Conservation (phyloP, 1,139 yeast genomes). For the Lodderomyces elongisporus region DNA sequence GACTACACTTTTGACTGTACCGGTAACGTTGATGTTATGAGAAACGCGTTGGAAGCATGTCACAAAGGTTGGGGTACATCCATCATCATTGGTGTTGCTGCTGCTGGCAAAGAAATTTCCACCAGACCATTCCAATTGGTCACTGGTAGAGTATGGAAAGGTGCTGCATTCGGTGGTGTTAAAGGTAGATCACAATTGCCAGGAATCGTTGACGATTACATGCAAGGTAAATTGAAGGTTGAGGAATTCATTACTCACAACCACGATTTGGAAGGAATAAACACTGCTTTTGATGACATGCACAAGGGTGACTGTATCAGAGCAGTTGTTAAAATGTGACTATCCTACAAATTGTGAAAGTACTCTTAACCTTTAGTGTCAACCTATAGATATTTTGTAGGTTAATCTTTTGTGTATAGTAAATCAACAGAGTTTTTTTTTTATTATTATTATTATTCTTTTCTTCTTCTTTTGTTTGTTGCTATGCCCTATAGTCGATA, state of each 20-base stretch:
- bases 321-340: slow-evolving; percentile 63
- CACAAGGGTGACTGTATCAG: slow-evolving; percentile 91
- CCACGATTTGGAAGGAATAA: slow-evolving; percentile 71
- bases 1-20: slow-evolving; percentile 97
- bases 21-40: slow-evolving; percentile 92
- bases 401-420: neutral
- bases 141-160: slow-evolving; percentile 98
- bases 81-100: slow-evolving; percentile 94
- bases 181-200: slow-evolving; percentile 97
- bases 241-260: slow-evolving; percentile 94
- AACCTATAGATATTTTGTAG: too few relatives aligned
- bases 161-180: slow-evolving; percentile 98
- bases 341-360: slow-evolving; percentile 7
- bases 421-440: neutral
- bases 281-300: slow-evolving; percentile 90
- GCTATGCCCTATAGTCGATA: too few relatives aligned
- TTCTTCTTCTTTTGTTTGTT: too few relatives aligned
- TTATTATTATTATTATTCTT: slow-evolving; percentile 2
- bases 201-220: slow-evolving; percentile 79
- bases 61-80: slow-evolving; percentile 99
- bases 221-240: slow-evolving; percentile 78
- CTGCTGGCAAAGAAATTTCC: slow-evolving; percentile 93
- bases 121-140: slow-evolving; percentile 99
- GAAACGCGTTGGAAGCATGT: slow-evolving; percentile 92
- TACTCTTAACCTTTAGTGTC: too few relatives aligned